Evolutionary conservation across 768 basidiomycete species (phyloP).

Genomic region (Gloeostereum incarnatum): DNA sequence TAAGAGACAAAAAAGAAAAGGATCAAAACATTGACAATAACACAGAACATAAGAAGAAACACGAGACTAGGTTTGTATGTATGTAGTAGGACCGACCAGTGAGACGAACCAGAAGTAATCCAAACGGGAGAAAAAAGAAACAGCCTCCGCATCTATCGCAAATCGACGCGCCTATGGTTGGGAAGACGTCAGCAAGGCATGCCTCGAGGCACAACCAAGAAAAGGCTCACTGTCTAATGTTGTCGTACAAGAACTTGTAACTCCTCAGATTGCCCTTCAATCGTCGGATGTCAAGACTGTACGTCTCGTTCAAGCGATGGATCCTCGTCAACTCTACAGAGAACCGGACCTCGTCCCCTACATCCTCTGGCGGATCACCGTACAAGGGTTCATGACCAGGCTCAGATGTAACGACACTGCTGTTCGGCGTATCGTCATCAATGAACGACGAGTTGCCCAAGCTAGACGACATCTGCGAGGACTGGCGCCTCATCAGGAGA

Average conservation of each 20-base stretch:
- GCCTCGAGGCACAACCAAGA: slow-evolving; percentile 1
- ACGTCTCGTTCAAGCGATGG: slow-evolving; percentile 84
- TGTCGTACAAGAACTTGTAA: slow-evolving; percentile 89
- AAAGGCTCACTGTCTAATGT: slow-evolving; percentile 66
- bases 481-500: slow-evolving; percentile 83
- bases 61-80: too few species aligned
- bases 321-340: slow-evolving; percentile 89
- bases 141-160: slow-evolving; percentile 3
- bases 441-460: slow-evolving; percentile 30
- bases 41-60: too few species aligned
- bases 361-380: slow-evolving; percentile 73
- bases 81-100: too few species aligned
- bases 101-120: too few species aligned
- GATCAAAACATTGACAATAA: too few species aligned
- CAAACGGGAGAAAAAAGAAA: too few species aligned
- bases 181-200: slow-evolving; percentile 2
- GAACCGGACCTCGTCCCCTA: slow-evolving; percentile 94
- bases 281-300: slow-evolving; percentile 85
- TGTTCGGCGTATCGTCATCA: slow-evolving; percentile 35
- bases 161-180: slow-evolving; percentile 1
- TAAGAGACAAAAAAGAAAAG: too few species aligned
- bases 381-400: slow-evolving; percentile 48
- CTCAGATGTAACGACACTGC: slow-evolving; percentile 22
- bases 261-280: slow-evolving; percentile 89
- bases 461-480: slow-evolving; percentile 63